Base-by-base conservation (phyloP, 2,329 filamentous ascomycete species). In the Xylaria sp. region DNA sequence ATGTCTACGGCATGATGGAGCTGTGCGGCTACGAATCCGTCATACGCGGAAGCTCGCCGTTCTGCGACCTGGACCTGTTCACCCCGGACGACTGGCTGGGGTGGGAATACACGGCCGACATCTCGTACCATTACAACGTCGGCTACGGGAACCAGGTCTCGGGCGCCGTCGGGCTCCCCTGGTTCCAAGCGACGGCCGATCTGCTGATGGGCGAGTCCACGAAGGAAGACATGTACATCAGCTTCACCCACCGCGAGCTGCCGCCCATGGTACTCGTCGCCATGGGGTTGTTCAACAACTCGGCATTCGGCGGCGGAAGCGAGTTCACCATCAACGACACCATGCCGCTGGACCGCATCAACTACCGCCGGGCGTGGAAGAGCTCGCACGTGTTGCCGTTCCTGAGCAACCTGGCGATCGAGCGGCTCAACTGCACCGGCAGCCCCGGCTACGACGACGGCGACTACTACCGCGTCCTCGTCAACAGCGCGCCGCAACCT, bases 201-300 rank as follows among this genome's bases (percentile, higher is more conserved):
- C 71, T 83, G 0, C 71, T 86, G 8, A 64, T 83, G 48, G 68
- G 62, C n/a, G 49, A 56, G 1, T 61, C 67, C 1, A 60, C 69
- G 0, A 65, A 64, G 11, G 78, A 89, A 63, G 83, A 88, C 51
- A 74, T 89, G 7, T 87, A 85, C 64, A 76, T 89, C 39, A 85
- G 83, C 48, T 89, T 89, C 72, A 89, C 86, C 0, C 86, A 89
- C 66, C 82, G 86, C 18, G 86, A 89, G 67, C 72, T 89, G 2
- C 86, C 86, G 1, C 86, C 87, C 1, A 85, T 84, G 54, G 83
- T 88, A 1, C 72, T 85, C 1, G 86, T 88, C 1, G 85, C 86
- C 0, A 78, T 89, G 70, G 86, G 86, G 0, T 74, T 90, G 4
- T 89, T 88, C 76, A 89, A 89, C 74, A 88, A 88, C 70, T 85